Base-by-base conservation (phyloP, 345 rosid genomes). In the Eucalyptus pumila region DNA sequence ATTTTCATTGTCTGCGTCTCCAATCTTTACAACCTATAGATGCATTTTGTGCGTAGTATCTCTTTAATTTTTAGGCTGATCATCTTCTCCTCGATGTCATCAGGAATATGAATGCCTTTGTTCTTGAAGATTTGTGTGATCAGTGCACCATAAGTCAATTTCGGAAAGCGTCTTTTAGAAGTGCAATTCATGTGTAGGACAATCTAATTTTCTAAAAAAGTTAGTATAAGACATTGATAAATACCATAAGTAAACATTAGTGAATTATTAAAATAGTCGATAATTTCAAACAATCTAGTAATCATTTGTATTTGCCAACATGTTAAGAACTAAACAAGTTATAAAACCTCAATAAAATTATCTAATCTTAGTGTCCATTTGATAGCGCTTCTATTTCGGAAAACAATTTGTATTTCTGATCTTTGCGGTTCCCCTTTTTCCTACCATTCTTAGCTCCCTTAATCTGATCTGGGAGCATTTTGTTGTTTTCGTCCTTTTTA, bases 311-410 rank as follows among this genome's bases (percentile, higher is more conserved):
- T 12, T 60, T 27, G 3, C 67, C 67, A 60, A 60, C 32, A 12
- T 27, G 2, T 60, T 60, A 27, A 60, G 67, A 60, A 60, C 62
- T 56, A 23, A 56, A 56, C 62, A 24, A 56, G 62, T 56, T 56
- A 23, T 52, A 56, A 56, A 24, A 23, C 14, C 62, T 56, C 27
- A 56, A 56, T 24, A 24, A 24, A 56, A 56, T 56, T 56, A 24
- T 56, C 62, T 56, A 56, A 56, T 52, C 11, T 52, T 52, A 19
- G 24, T 2, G 58, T 19, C 58, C 58, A 2, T 19, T 52, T 19
- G 2, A 8, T 52, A 52, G 0, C 0, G 5, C 58, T 52, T 52
- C 11, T 52, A 52, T 52, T 52, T 8, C 11, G 1, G 2, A 52
- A 9, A 52, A 52, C 1, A 52, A 52, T 37, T 37, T 37, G 40